Percentiles rank a stretch among this genome's conserved stretches.
Evolutionary conservation across 768 basidiomycete genomes (phyloP).

Genomic region (Sporobolomyces pararoseus): DNA sequence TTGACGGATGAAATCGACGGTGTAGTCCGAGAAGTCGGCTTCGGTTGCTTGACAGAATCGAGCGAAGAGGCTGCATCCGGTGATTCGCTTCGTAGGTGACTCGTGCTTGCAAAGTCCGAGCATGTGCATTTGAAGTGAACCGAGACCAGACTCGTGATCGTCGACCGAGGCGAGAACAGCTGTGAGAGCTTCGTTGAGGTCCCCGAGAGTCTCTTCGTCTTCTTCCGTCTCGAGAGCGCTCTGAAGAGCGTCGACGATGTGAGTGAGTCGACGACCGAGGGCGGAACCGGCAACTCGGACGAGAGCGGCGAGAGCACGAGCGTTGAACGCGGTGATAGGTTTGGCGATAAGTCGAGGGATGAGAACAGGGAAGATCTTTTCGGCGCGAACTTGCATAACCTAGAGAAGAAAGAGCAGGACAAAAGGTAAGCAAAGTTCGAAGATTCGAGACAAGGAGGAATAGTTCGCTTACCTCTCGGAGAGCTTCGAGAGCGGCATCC

Average conservation of each 20-base stretch:
- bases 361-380: slow-evolving; percentile 92
- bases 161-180: slow-evolving; percentile 72
- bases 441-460: too few relatives aligned
- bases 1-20: slow-evolving; percentile 90
- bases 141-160: slow-evolving; percentile 75
- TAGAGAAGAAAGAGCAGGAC: neutral
- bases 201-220: slow-evolving; percentile 66
- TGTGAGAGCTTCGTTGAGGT: slow-evolving; percentile 69
- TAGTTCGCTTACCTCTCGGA: slow-evolving; percentile 75
- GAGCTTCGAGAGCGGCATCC: slow-evolving; percentile 88
- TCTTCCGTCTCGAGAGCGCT: slow-evolving; percentile 63
- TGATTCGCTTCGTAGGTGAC: slow-evolving; percentile 65
- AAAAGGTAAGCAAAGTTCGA: neutral
- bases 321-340: slow-evolving; percentile 94
- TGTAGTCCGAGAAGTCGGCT: slow-evolving; percentile 77
- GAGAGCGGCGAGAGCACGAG: slow-evolving; percentile 78
- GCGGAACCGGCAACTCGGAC: slow-evolving; percentile 92
- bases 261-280: slow-evolving; percentile 72
- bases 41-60: slow-evolving; percentile 78
- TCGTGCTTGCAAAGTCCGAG: slow-evolving; percentile 86
- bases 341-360: slow-evolving; percentile 85
- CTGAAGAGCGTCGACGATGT: slow-evolving; percentile 74
- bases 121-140: slow-evolving; percentile 80
- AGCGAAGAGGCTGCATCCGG: slow-evolving; percentile 71
- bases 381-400: slow-evolving; percentile 70